Evolutionary conservation across 2,329 filamentous ascomycete species (phyloP).

Genomic region (Pestalotiopsis sp.): DNA sequence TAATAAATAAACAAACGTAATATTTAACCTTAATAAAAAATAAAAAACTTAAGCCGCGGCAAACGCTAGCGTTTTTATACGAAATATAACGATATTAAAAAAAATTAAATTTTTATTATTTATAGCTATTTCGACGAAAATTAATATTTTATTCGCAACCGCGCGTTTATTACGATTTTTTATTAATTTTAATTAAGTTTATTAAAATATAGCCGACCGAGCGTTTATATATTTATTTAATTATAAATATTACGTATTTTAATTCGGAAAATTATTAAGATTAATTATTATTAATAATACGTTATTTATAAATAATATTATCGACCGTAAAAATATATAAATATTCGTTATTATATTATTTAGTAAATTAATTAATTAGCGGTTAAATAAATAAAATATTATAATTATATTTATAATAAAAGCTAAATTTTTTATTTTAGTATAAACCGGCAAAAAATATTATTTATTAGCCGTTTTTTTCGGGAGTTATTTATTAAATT

Average conservation of each 20-base stretch:
- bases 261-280: not conserved
- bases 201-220: not conserved
- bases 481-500: not conserved
- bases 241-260: not conserved
- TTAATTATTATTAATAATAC: not conserved
- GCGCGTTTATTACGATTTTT: not conserved
- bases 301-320: not conserved
- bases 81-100: not conserved
- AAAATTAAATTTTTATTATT: not conserved
- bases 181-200: not conserved
- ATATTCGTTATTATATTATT: not conserved
- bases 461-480: not conserved
- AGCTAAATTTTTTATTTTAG: not conserved
- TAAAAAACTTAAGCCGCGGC: not conserved
- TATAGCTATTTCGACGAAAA: not conserved
- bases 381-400: not conserved
- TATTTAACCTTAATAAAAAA: not conserved
- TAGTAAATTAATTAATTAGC: not conserved
- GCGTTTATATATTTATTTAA: not conserved
- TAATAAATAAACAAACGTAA: not conserved
- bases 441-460: not conserved
- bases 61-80: not conserved
- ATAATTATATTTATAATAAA: not conserved
- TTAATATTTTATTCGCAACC: not conserved
- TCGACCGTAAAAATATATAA: not conserved